Conservation (phyloP, 176 grass and related monocot species). For the Rhynchospora breviuscula region DNA sequence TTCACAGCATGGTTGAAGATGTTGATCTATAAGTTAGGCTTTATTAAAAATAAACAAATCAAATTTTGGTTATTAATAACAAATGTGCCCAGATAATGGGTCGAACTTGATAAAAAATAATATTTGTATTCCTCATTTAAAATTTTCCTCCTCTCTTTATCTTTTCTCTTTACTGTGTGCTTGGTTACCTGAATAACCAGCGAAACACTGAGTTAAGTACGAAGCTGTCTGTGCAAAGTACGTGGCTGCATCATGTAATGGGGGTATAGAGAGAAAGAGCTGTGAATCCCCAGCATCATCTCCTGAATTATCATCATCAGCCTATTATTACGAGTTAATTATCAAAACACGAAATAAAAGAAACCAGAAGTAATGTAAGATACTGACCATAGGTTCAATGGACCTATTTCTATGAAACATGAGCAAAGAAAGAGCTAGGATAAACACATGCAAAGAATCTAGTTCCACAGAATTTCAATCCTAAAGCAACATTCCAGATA, state of each 20-base stretch:
- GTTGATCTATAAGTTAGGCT: background rate
- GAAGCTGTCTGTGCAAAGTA: slow-evolving; percentile 78
- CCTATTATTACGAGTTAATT: slow-evolving; percentile 39
- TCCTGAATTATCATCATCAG: slow-evolving; percentile 41
- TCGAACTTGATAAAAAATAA: background rate
- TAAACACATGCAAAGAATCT: slow-evolving; percentile 2
- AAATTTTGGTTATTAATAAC: background rate
- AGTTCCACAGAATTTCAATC: background rate
- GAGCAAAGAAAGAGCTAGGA: background rate
- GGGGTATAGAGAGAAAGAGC: slow-evolving; percentile 38
- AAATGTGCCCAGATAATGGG: background rate
- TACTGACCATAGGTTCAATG: background rate
- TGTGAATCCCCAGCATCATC: slow-evolving; percentile 42
- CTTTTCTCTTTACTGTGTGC: background rate
- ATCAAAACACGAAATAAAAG: slow-evolving; percentile 18
- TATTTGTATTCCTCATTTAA: background rate
- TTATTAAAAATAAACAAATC: background rate
- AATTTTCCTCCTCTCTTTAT: background rate
- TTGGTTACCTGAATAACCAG: slow-evolving; percentile 39
- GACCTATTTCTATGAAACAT: background rate
- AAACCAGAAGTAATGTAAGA: background rate
- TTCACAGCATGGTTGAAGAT: background rate
- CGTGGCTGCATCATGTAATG: slow-evolving; percentile 64
- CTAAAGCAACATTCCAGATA: background rate
- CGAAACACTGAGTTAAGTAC: slow-evolving; percentile 69